phyloP scores from a whole-genome alignment of 257 asterid genomes.

The Cynanchum wilfordii region DNA sequence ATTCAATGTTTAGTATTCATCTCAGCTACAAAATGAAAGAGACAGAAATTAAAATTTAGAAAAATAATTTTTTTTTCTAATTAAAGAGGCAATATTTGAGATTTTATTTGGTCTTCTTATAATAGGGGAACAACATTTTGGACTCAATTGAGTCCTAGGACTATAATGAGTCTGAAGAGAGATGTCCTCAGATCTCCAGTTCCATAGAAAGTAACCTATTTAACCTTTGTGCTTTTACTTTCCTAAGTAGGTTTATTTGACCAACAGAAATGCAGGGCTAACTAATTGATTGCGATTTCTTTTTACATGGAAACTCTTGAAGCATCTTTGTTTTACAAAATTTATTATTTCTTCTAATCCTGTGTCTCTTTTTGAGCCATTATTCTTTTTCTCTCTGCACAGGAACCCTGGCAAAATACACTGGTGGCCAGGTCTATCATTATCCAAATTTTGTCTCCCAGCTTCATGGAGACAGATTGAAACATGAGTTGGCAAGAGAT shows the following conservation, averaged over 20 bases:
- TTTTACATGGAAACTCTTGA: neutral
- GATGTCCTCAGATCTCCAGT: neutral
- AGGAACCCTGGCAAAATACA: slow-evolving; percentile 96
- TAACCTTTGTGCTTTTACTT: neutral
- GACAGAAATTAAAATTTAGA: too few species aligned
- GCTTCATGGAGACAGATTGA: slow-evolving; percentile 67
- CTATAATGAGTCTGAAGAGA: neutral
- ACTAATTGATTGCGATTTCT: neutral
- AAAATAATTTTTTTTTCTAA: too few species aligned
- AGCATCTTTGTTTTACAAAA: neutral
- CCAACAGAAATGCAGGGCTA: neutral
- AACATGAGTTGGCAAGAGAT: slow-evolving; percentile 85
- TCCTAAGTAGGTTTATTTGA: neutral
- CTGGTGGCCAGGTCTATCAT: slow-evolving; percentile 97
- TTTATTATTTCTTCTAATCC: neutral
- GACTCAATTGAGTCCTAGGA: neutral
- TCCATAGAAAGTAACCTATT: neutral
- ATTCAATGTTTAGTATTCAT: too few species aligned
- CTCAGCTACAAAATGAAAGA: too few species aligned
- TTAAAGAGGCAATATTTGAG: neutral
- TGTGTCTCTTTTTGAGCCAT: neutral
- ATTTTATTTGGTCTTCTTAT: neutral
- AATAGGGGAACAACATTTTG: neutral
- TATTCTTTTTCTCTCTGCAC: slow-evolving; percentile 18
- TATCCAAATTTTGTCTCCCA: slow-evolving; percentile 77